Conservation (phyloP, 352 stramenopile genomes). For the Pythium aquatile region DNA sequence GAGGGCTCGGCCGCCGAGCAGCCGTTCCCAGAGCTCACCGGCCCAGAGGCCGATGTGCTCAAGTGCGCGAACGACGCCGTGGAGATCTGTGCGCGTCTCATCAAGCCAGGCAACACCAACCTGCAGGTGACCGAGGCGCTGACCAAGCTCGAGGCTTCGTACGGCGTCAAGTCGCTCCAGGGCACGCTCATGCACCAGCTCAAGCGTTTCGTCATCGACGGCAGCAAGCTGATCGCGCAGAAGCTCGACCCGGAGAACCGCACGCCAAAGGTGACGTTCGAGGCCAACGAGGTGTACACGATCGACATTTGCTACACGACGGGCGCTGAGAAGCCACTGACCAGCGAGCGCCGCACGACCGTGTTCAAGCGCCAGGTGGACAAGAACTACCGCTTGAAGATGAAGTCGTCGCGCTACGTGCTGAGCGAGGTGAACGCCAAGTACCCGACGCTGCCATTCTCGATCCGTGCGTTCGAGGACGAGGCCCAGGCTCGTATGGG, state of each 20-base stretch:
- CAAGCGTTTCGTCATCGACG: constrained; percentile 98
- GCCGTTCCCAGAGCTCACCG: constrained; percentile 57
- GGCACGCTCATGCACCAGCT: constrained; percentile 99
- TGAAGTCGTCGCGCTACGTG: constrained; percentile 94
- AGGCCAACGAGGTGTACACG: constrained; percentile 98
- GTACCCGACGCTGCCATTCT: constrained; percentile 99
- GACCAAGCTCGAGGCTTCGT: constrained; percentile 93
- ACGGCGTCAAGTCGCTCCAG: constrained; percentile 96
- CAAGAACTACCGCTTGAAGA: constrained; percentile 96
- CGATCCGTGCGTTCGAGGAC: constrained; percentile 94
- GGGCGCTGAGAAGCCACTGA: constrained; percentile 94
- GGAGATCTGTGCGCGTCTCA: constrained; percentile 95
- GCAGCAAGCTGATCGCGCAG: constrained; percentile 95
- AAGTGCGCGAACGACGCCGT: constrained; percentile 97
- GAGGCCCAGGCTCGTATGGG: constrained; percentile 97
- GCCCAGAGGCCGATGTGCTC: constrained; percentile 93
- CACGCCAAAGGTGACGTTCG: constrained; percentile 90
- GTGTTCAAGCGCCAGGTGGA: constrained; percentile 99
- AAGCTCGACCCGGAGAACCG: constrained; percentile 91
- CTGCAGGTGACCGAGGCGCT: constrained; percentile 94
- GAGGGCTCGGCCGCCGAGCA: constrained; percentile 61
- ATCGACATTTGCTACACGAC: constrained; percentile 99
- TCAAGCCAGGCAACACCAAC: constrained; percentile 98
- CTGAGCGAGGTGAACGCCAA: constrained; percentile 98
- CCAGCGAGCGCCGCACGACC: constrained; percentile 92